A percentile compares a stretch with the other conserved stretches of the same genome.
phyloP scores from a whole-genome alignment of 2,329 filamentous ascomycete species.

The Trichoderma guizhouense region DNA sequence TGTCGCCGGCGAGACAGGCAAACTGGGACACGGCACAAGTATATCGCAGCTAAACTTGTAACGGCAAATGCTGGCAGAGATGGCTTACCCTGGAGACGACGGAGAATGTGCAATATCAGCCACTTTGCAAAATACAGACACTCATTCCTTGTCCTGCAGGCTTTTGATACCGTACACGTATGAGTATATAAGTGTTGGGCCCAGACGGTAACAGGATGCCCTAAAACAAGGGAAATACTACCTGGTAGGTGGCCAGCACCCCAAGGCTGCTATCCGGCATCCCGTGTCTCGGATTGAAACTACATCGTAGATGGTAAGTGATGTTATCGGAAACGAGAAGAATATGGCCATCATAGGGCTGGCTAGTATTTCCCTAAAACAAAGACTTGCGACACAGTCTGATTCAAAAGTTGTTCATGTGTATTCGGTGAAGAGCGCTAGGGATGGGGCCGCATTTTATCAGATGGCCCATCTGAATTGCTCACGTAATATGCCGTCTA shows the following conservation, averaged over 20 bases:
- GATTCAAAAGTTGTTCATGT: not conserved
- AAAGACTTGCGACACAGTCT: not conserved
- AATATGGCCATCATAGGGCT: not conserved
- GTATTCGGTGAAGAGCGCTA: not conserved
- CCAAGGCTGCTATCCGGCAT: too few relatives aligned
- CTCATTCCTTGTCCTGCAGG: not conserved
- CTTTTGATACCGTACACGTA: not conserved
- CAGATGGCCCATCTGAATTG: not conserved
- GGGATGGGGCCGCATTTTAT: not conserved
- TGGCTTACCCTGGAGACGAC: not conserved
- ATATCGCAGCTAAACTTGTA: not conserved
- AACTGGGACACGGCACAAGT: not conserved
- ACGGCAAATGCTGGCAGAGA: not conserved
- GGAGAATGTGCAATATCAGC: not conserved
- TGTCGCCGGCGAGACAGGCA: not conserved
- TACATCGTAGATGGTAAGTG: not conserved
- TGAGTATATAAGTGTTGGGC: not conserved
- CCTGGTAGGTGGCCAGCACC: too few relatives aligned
- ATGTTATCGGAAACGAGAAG: not conserved
- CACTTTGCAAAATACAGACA: not conserved
- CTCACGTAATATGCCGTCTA: not conserved
- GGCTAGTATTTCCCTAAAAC: not conserved
- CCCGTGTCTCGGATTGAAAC: not conserved
- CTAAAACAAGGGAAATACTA: not conserved
- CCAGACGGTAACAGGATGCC: not conserved